Base-by-base conservation (phyloP, 2,329 filamentous ascomycete genomes). In the Colletotrichum sidae region DNA sequence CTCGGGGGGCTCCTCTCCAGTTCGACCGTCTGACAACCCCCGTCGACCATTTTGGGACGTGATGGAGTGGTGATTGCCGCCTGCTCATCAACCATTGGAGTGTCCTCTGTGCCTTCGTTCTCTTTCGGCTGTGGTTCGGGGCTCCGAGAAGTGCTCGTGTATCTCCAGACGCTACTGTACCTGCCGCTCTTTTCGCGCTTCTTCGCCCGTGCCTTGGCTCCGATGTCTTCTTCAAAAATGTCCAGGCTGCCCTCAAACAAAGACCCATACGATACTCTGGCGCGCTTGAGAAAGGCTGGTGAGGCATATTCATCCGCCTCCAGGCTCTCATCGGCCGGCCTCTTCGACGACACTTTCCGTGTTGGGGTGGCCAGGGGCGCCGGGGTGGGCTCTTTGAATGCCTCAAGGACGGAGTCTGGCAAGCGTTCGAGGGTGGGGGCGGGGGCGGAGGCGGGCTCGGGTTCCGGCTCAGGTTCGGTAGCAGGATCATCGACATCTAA, bases 261-360 rank as follows among this genome's bases (percentile, higher is more conserved):
- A 0, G 88, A 87, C 1, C 90, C 90, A 60, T 90, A 90, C 0
- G 91, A 94, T 4, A 91, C 80, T 60, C 91, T 84, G 12, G 87
- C 85, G 57, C 90, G 85, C 75, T 92, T 94, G 17, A 93, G 79
- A 70, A 96, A 97, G 0, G 92, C 92, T 0, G 94, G 94, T 3
- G 93, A 96, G 5, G 86, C 82, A 79, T 89, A 96, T 69, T 90
- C 86, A 15, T 82, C 79, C 49, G 80, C 71, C 8, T 80, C 80
- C 50, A 80, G 70, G 2, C 72, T 72, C 17, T 76, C 67, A 6
- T 80, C 72, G 17, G 74, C 75, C 6, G 70, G 65, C 63, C 78
- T 76, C 52, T 80, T 81, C 34, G 42, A 13, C 6, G 60, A 55
- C 10, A 64, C 60, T 25, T 61, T 53, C 8, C 25, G 17, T 8